These are phyloP conservation scores for Rhodomyrtus tomentosa DNA, from an alignment of 345 rosid genomes.

Conservation along the genomic window DNA sequence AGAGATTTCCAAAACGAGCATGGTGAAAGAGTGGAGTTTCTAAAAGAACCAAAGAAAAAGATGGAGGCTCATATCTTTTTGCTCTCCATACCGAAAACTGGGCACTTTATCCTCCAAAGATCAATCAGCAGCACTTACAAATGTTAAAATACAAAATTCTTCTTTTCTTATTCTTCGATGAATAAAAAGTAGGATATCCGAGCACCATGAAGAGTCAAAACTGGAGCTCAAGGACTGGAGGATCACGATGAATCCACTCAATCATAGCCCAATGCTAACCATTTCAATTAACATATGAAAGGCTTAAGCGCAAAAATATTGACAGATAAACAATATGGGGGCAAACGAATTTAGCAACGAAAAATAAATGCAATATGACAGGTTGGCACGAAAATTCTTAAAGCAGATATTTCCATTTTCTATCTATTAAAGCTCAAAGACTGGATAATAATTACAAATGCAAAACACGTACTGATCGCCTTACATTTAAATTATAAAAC, in stretches of 20 bases:
- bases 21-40: slow-evolving; percentile 13
- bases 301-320: background rate
- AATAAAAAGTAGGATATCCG: background rate
- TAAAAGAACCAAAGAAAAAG: background rate
- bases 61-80: background rate
- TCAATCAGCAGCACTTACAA: background rate
- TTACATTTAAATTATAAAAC: background rate
- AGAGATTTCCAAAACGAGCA: background rate
- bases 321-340: background rate
- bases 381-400: background rate
- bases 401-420: background rate
- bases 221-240: background rate
- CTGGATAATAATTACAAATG: background rate
- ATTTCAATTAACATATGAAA: background rate
- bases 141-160: background rate
- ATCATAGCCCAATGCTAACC: background rate
- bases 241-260: background rate
- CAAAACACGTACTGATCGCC: background rate
- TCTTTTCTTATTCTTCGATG: background rate
- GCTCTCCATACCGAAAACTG: background rate
- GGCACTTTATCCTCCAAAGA: background rate
- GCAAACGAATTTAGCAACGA: background rate
- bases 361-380: background rate
- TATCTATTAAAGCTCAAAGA: background rate
- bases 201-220: background rate